These are phyloP conservation scores for Calonectria fujianensis DNA, from an alignment of 2,329 filamentous ascomycete genomes.

Conservation along the genomic window DNA sequence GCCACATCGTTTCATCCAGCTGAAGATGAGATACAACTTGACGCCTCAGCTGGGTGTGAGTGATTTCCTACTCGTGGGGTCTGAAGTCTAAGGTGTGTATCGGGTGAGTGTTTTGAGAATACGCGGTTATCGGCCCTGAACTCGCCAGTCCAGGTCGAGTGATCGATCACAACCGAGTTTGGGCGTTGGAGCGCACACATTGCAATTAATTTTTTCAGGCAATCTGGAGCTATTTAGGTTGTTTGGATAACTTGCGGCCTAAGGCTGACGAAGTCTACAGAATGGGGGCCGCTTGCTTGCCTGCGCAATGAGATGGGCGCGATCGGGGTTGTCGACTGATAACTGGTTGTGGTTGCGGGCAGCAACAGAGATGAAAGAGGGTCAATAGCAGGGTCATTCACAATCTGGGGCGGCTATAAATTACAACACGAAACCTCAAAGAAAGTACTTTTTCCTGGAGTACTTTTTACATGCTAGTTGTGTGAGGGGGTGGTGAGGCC, in stretches of 20 bases:
- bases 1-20: slow-evolving; percentile 16
- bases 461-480: slow-evolving; percentile 17
- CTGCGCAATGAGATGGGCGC: slow-evolving; percentile 30
- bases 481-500: slow-evolving; percentile 25
- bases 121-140: background rate
- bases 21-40: slow-evolving; percentile 16
- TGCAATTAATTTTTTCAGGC: background rate
- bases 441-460: background rate
- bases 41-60: slow-evolving; percentile 9
- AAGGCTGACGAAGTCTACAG: slow-evolving; percentile 41
- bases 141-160: background rate
- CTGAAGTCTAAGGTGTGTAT: background rate
- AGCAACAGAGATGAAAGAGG: slow-evolving; percentile 9
- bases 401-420: background rate
- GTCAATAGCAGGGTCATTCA: slow-evolving; percentile 13
- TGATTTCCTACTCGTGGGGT: slow-evolving; percentile 11
- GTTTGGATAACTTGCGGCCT: background rate
- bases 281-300: slow-evolving; percentile 28
- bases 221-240: background rate
- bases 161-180: background rate
- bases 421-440: background rate
- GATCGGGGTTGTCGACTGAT: slow-evolving; percentile 26
- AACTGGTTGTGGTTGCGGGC: slow-evolving; percentile 19
- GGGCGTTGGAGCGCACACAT: background rate
- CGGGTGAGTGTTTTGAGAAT: background rate